Base-by-base conservation (phyloP, 2,329 filamentous ascomycete species). In the Raffaelea ambrosiae region DNA sequence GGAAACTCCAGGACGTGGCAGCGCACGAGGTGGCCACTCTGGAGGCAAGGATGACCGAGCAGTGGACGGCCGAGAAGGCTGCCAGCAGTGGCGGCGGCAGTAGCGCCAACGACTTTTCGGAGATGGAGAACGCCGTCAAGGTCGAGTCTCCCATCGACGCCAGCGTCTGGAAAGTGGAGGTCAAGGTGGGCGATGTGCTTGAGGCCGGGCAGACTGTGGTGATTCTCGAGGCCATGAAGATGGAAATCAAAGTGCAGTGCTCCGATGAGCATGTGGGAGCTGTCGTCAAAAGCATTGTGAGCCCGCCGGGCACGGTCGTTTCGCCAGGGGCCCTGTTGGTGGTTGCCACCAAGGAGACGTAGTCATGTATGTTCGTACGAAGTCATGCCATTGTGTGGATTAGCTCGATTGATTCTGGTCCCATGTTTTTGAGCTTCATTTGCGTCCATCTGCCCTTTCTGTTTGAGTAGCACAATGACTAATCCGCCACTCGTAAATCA, bases 151-250 rank as follows among this genome's bases (percentile, higher is more conserved):
- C 46, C 73, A 60, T 73, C 35, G 67, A 70, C 33, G 74, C 74
- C 7, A 77, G 73, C 48, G 68, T 78, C 0, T 79, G 74, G 73
- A 77, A 77, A 51, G 61, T 77, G 2, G 56, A 67, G 7, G 63
- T 70, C 3, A 65, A 74, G 21, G 56, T 67, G 0, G 48, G 48
- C 10, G 20, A 41, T 63, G 35, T 41, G 26, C 29, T 72, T 1
- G 60, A 66, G 1, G 69, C 16, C 13, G 35, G 5, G 13, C 41
- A 44, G 35, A 48, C 46, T 1, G 36, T 72, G 1, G 60, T 66
- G 2, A 69, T 77, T 3, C 60, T 78, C 3, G 75, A 79, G 48
- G 74, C 74, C 0, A 79, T 79, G 74, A 78, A 79, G 57, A 68
- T 78, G 63, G 76, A 78, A 53, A 73, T 78, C 49, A 63, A 65